These are phyloP conservation scores for Xylariaceae sp. DNA, from an alignment of 2,329 filamentous ascomycete genomes.

Conservation along the genomic window DNA sequence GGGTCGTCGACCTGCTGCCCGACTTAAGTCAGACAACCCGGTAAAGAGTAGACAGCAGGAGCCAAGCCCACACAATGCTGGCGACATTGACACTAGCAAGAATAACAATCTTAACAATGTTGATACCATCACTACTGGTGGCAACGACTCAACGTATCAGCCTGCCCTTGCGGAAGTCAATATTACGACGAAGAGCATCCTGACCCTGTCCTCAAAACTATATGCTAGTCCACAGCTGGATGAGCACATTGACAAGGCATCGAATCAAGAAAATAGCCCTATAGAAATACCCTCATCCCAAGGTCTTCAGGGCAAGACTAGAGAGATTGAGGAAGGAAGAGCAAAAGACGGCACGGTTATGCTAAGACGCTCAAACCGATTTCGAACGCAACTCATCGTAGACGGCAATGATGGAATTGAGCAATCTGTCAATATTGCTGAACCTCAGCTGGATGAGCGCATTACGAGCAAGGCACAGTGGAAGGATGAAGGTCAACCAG, in stretches of 20 bases:
- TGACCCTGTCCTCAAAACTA: background rate
- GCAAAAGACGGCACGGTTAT: background rate
- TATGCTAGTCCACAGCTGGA: background rate
- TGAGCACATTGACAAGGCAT: background rate
- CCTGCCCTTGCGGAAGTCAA: background rate
- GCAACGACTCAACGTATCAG: background rate
- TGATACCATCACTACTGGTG: background rate
- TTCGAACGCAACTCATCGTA: background rate
- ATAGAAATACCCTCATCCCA: background rate
- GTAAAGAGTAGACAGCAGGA: background rate
- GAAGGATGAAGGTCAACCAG: too few relatives aligned
- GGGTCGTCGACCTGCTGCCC: constrained; percentile 15
- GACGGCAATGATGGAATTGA: background rate
- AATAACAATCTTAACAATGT: background rate
- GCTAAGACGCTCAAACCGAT: background rate
- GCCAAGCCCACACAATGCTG: background rate
- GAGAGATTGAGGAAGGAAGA: background rate
- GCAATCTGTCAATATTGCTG: background rate
- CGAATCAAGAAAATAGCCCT: background rate
- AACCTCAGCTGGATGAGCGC: background rate
- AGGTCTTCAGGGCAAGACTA: background rate
- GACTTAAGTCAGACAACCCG: background rate
- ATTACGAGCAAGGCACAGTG: background rate
- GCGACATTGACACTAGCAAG: background rate
- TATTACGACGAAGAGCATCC: background rate